Base-by-base conservation (phyloP, 2,329 filamentous ascomycete species). In the Alternaria sp. region DNA sequence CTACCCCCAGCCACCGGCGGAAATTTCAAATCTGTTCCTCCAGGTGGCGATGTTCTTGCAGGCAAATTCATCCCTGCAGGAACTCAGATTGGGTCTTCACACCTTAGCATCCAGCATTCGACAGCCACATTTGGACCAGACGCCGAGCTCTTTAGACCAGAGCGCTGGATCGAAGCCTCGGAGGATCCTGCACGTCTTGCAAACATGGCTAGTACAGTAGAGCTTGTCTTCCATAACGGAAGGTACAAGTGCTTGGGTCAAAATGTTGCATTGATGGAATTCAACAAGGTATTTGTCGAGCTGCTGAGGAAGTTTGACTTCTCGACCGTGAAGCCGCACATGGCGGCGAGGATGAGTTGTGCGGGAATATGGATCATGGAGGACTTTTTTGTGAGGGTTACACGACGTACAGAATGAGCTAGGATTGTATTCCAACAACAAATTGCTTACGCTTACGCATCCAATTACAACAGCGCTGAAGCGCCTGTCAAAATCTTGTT, bases 21-120 rank as follows among this genome's bases (percentile, higher is more conserved):
- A 1, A 54, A 68, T 25, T 62, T 84, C 84, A 74, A 82, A 52
- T 22, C 80, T 48, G 72, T 73, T 3, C 72, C 72, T 4, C 46
- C 52, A 7, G 60, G 41, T 2, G 73, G 72, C 10, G 63, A 70
- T 22, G 49, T 59, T 0, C 65, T 74, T 18, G 51, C 67, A 22
- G 71, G 69, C 5, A 54, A 62, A 9, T 67, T 63, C 30, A 40
- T 74, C 11, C 71, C 71, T 4, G 66, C 51, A 12, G 69, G 69
- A 80, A 71, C 68, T 2, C 52, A 65, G 3, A 59, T 71, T 10
- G 65, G 60, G 11, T 59, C 50, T 4, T 63, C 51, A 2, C 46
- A 59, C 5, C 50, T 62, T 20, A 57, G 44, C 8, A 62, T 70
- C 6, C 58, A 64, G 9, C 57, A 59, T 22, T 62, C 62, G 9